Conservation (phyloP, 2,329 filamentous ascomycete species). For the Xylaria sp. region DNA sequence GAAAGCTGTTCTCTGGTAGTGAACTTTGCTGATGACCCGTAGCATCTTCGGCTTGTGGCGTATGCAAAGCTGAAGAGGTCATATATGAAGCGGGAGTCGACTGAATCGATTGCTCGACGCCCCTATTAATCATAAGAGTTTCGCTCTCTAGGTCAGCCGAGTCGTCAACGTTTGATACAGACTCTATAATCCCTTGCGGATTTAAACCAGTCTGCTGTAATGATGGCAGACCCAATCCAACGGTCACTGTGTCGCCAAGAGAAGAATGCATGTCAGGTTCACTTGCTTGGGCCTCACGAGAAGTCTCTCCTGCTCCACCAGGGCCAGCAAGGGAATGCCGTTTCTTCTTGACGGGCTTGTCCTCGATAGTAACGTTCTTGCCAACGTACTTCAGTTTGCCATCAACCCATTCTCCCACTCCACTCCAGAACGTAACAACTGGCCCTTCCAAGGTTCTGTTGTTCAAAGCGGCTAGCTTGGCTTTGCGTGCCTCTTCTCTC, state of each 20-base stretch:
- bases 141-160: background rate
- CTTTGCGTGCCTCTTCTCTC: conserved; percentile 75
- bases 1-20: conserved; percentile 10
- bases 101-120: conserved; percentile 8
- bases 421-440: conserved; percentile 89
- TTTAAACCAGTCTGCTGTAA: conserved; percentile 8
- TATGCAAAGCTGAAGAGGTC: background rate
- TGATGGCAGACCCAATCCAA: conserved; percentile 3
- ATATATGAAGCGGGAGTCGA: background rate
- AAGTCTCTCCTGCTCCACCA: conserved; percentile 18
- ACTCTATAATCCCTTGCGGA: background rate
- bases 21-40: background rate
- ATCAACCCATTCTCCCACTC: conserved; percentile 75
- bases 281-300: conserved; percentile 25
- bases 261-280: conserved; percentile 7
- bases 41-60: background rate
- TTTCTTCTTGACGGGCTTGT: conserved; percentile 51
- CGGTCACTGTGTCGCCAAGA: conserved; percentile 14
- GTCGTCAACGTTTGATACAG: background rate
- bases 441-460: conserved; percentile 82
- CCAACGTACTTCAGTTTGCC: conserved; percentile 69
- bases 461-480: conserved; percentile 80
- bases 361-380: conserved; percentile 57
- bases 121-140: background rate
- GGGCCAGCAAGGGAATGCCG: conserved; percentile 34